A percentile compares a stretch with the other conserved stretches of the same genome.
phyloP scores from a whole-genome alignment of 257 asterid genomes.

The Solanum pennellii region DNA sequence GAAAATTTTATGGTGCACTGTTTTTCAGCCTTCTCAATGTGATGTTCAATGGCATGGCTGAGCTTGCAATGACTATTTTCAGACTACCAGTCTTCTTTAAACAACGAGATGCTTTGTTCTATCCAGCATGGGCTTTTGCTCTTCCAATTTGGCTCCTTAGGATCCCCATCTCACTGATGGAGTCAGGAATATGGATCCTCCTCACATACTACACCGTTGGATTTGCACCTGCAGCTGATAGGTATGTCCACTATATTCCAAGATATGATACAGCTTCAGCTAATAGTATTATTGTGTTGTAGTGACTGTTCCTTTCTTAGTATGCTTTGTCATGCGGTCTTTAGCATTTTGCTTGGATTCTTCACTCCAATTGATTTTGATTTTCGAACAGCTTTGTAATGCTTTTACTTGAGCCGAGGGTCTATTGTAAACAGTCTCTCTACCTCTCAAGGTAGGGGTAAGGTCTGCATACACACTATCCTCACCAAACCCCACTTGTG shows the following conservation, averaged over 20 bases:
- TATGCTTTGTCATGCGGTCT: not conserved
- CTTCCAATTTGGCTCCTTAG: constrained; percentile 63
- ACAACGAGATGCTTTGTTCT: constrained; percentile 52
- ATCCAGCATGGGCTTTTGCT: constrained; percentile 71
- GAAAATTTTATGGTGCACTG: constrained; percentile 52
- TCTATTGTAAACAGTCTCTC: not conserved
- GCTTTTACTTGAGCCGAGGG: not conserved
- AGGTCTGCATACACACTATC: not conserved
- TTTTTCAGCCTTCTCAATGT: constrained; percentile 61
- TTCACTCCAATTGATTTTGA: not conserved
- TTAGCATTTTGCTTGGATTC: not conserved
- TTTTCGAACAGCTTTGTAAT: not conserved
- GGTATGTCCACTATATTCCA: constrained; percentile 17
- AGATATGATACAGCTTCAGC: not conserved
- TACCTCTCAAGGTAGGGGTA: not conserved
- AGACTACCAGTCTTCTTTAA: constrained; percentile 66
- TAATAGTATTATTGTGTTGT: not conserved
- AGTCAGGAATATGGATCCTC: constrained; percentile 53
- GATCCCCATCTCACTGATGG: constrained; percentile 48
- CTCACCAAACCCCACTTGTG: not conserved
- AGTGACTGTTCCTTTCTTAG: not conserved
- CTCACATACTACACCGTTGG: constrained; percentile 70
- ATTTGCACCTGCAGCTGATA: constrained; percentile 55
- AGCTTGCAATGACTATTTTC: constrained; percentile 55
- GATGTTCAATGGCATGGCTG: constrained; percentile 69